phyloP scores from a whole-genome alignment of 1,284 basidiomycete species.

The Cerrena zonata region DNA sequence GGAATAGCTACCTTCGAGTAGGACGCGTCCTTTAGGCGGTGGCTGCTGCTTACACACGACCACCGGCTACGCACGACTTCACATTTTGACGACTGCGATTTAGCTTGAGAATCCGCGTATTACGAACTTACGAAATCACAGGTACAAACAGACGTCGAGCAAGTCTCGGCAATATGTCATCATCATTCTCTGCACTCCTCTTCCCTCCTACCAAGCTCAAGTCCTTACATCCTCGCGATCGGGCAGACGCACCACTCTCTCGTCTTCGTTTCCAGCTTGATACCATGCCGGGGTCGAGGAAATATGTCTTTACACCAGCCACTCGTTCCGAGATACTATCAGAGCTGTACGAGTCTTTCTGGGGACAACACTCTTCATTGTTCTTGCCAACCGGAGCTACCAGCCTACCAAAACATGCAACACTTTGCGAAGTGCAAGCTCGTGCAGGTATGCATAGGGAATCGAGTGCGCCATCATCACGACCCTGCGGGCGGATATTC shows the following conservation, averaged over 20 bases:
- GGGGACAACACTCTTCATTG: slow-evolving; percentile 63
- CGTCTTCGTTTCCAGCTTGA: slow-evolving; percentile 69
- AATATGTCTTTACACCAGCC: slow-evolving; percentile 66
- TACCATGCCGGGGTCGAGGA: slow-evolving; percentile 70
- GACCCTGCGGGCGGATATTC: slow-evolving; percentile 72
- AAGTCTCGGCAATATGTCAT: slow-evolving; percentile 32
- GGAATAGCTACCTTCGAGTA: too few relatives aligned
- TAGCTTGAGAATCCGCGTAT: background rate
- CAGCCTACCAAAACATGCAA: slow-evolving; percentile 52
- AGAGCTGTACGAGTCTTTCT: slow-evolving; percentile 73
- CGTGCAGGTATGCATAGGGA: slow-evolving; percentile 51
- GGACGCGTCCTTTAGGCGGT: background rate
- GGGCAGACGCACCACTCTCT: slow-evolving; percentile 45
- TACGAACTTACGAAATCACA: background rate
- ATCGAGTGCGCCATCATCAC: slow-evolving; percentile 54
- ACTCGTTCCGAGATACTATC: slow-evolving; percentile 72
- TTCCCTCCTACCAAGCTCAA: slow-evolving; percentile 45
- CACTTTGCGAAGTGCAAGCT: slow-evolving; percentile 63
- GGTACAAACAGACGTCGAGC: background rate
- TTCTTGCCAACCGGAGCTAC: slow-evolving; percentile 62
- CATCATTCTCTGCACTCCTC: slow-evolving; percentile 40
- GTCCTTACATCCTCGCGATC: slow-evolving; percentile 48
- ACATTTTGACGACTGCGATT: background rate
- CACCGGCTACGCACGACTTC: background rate
- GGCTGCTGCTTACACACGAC: background rate